Evolutionary conservation across 768 basidiomycete species (phyloP).

Genomic region (Russula sp.): DNA sequence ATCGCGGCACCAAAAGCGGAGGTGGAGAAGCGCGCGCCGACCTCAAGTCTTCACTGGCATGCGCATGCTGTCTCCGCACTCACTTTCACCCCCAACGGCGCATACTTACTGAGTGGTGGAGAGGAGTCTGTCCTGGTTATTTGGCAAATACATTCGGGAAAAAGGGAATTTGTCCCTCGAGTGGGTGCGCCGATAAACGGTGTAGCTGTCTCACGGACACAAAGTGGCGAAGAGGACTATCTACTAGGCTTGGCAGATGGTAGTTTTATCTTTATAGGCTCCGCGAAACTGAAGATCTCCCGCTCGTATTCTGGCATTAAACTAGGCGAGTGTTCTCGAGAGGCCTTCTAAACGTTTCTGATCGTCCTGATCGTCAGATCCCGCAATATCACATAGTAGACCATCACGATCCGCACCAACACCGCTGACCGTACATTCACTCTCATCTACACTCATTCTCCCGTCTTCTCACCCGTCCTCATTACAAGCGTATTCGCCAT

Average conservation of each 20-base stretch:
- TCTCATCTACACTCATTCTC: conserved; percentile 70
- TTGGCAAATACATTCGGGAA: conserved; percentile 88
- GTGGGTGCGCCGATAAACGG: conserved; percentile 80
- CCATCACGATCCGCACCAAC: conserved; percentile 37
- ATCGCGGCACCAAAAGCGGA: conserved; percentile 41
- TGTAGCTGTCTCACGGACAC: conserved; percentile 49
- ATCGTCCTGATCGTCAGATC: conserved; percentile 27
- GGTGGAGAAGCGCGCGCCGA: conserved; percentile 75
- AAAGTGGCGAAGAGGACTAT: conserved; percentile 71
- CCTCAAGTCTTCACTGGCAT: conserved; percentile 91
- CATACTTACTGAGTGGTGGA: conserved; percentile 88
- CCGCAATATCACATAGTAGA: conserved; percentile 29
- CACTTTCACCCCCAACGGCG: conserved; percentile 83
- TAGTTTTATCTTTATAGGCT: conserved; percentile 65
- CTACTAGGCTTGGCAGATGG: conserved; percentile 78
- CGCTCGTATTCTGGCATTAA: conserved; percentile 72
- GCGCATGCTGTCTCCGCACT: conserved; percentile 87
- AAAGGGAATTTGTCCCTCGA: conserved; percentile 87
- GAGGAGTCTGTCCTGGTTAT: conserved; percentile 95
- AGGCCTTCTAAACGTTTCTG: conserved; percentile 10
- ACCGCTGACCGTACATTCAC: conserved; percentile 71
- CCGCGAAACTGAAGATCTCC: conserved; percentile 63
- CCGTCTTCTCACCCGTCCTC: conserved; percentile 94
- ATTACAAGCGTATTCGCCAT: conserved; percentile 83
- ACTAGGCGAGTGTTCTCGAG: conserved; percentile 44